Evolutionary conservation across 1,284 basidiomycete species (phyloP).

Genomic region (Fomitopsis palustris): DNA sequence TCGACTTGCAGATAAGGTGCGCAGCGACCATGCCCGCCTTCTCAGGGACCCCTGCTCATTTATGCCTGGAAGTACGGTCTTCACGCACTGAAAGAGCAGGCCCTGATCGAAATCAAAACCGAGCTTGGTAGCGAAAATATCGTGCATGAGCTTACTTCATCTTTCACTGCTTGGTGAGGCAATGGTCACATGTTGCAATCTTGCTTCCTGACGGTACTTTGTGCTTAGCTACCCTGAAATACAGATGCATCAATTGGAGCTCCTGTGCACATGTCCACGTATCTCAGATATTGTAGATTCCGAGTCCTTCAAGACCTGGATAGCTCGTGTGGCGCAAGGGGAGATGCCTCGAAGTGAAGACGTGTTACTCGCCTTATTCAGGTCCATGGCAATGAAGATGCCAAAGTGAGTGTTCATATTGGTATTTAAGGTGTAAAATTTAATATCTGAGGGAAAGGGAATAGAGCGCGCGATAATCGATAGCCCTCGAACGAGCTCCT

Average conservation of each 20-base stretch:
- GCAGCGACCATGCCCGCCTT: not conserved
- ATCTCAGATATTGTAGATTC: not conserved
- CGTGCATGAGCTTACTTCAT: constrained; percentile 11
- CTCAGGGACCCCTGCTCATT: not conserved
- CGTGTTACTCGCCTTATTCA: not conserved
- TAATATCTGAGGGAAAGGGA: too few species aligned
- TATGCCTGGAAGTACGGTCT: constrained; percentile 9
- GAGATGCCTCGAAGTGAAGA: not conserved
- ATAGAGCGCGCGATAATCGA: too few species aligned
- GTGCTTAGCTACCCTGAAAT: constrained; percentile 1
- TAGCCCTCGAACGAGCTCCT: too few species aligned
- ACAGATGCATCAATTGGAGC: not conserved
- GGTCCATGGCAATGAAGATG: not conserved
- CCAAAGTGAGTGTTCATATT: not conserved
- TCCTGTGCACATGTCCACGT: not conserved
- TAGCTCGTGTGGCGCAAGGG: not conserved
- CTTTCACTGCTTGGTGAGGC: constrained; percentile 10
- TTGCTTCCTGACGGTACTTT: not conserved
- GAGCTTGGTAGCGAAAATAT: constrained; percentile 14
- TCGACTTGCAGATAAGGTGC: constrained; percentile 9
- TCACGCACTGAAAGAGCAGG: constrained; percentile 4
- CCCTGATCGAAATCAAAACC: constrained; percentile 8
- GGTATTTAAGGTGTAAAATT: too few species aligned
- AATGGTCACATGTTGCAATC: not conserved
- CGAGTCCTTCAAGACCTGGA: not conserved